Base-by-base conservation (phyloP, 2,329 filamentous ascomycete genomes). In the Atkinsonella hypoxylon region DNA sequence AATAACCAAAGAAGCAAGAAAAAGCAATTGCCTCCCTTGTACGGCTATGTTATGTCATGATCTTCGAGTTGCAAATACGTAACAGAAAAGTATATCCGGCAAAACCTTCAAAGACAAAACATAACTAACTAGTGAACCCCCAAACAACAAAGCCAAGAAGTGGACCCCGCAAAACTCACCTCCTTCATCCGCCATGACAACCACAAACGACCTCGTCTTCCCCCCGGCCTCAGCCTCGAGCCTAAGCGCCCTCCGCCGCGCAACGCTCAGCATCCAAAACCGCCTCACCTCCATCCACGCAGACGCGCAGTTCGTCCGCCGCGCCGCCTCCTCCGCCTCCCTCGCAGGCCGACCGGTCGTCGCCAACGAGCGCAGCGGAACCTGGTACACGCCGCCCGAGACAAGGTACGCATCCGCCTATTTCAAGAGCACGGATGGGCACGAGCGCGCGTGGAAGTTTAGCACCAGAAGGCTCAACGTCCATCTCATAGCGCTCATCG, bases 371-470 rank as follows among this genome's bases (percentile, higher is more conserved):
- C 79, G 93, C 53, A 97, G 93, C 65, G 93, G 93, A 0, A 91
- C 87, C 67, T 98, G 93, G 93, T 97, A 97, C 65, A 85, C 97
- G 26, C 69, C 73, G 34, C 83, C 83, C 0, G 66, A 66, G 8
- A 61, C 61, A 26, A 93, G 91, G 67, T 69, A 64, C 1, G 86
- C 79, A 32, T 89, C 86, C 56, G 87, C 85, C 32, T 98, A 97
- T 68, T 98, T 97, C 70, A 98, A 98, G 74, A 95, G 88, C 68
- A 98, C 93, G 2, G 93, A 98, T 69, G 93, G 93, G 1, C 93
- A 98, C 65, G 82, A 83, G 48, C 83, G 87, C 9, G 83, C 94
- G 61, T 98, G 93, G 93, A 79, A 83, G 54, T 95, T 97, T 63
- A 95, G 87, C 67, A 78, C 84, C 20, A 73, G 93, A 55, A 76